These are phyloP conservation scores for Breynia disticha DNA, from an alignment of 441 rosid genomes.

Conservation along the genomic window DNA sequence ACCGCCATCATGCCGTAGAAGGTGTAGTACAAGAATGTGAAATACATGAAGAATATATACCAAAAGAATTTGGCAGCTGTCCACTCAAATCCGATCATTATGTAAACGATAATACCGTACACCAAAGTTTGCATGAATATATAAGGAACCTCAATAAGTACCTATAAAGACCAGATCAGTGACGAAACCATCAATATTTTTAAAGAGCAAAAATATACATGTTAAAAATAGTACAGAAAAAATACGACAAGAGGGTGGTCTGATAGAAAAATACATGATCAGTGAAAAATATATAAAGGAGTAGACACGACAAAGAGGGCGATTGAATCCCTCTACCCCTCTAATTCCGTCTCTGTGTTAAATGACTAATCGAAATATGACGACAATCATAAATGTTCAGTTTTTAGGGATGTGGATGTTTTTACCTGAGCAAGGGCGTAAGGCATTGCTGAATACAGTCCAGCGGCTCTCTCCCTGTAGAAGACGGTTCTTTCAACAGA, in stretches of 20 bases:
- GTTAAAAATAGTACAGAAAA: no score
- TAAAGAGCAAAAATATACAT: no score
- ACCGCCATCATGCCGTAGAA: conserved; percentile 74
- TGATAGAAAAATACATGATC: no score
- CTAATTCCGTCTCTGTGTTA: no score
- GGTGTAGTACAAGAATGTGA: conserved; percentile 69
- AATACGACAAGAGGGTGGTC: no score
- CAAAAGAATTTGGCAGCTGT: conserved; percentile 53
- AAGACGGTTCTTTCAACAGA: conserved; percentile 58
- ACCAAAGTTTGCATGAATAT: conserved; percentile 36
- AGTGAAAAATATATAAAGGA: no score
- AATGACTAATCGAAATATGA: no score
- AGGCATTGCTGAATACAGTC: conserved; percentile 67
- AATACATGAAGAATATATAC: conserved; percentile 65
- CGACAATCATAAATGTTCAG: no score
- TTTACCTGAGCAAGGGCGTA: conserved; percentile 67
- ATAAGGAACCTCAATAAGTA: conserved; percentile 59
- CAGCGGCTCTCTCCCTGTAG: conserved; percentile 67
- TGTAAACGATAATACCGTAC: conserved; percentile 49
- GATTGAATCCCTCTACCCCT: no score
- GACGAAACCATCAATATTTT: no score
- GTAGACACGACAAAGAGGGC: no score
- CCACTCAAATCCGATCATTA: conserved; percentile 78
- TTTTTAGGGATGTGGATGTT: background rate
- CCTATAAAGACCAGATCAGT: conserved; percentile 39